Evolutionary conservation across 2,329 filamentous ascomycete species (phyloP).

Genomic region (Sphaerostilbella broomeana): DNA sequence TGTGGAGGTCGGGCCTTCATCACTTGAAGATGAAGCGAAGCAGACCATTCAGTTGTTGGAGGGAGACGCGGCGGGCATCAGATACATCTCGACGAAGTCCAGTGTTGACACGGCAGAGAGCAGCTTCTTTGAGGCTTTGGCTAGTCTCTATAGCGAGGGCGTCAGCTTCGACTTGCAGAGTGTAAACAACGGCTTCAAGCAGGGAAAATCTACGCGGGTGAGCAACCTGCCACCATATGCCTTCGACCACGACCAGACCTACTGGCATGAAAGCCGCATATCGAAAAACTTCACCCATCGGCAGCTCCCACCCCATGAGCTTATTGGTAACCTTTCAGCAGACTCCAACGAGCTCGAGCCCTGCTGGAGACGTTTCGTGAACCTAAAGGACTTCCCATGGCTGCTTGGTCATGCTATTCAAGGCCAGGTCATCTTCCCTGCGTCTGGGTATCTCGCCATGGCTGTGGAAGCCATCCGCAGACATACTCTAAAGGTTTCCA

Average conservation of each 20-base stretch:
- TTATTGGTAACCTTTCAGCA: constrained; percentile 32
- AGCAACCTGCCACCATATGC: constrained; percentile 1
- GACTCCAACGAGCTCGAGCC: constrained; percentile 21
- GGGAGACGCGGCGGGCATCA: constrained; percentile 29
- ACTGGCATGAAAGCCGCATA: constrained; percentile 22
- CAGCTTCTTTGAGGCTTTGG: constrained; percentile 29
- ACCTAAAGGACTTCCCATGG: constrained; percentile 29
- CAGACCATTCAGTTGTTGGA: constrained; percentile 39
- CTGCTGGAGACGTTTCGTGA: constrained; percentile 42
- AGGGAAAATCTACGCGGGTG: constrained; percentile 1
- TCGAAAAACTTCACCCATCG: constrained; percentile 32
- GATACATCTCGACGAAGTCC: constrained; percentile 29
- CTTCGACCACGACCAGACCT: constrained; percentile 9
- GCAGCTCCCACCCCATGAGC: constrained; percentile 31
- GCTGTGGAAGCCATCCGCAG: constrained; percentile 33
- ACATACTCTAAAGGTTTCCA: constrained; percentile 17
- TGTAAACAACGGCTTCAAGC: not conserved
- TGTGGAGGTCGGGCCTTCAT: constrained; percentile 43
- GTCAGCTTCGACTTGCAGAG: constrained; percentile 32
- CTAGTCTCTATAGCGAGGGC: constrained; percentile 36
- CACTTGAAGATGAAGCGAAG: constrained; percentile 40
- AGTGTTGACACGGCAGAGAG: constrained; percentile 36
- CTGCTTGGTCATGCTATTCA: constrained; percentile 36
- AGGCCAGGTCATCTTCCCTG: constrained; percentile 40
- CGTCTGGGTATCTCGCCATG: constrained; percentile 32